Evolutionary conservation across 2,329 filamentous ascomycete species (phyloP).

Genomic region (Neofusicoccum sp.): DNA sequence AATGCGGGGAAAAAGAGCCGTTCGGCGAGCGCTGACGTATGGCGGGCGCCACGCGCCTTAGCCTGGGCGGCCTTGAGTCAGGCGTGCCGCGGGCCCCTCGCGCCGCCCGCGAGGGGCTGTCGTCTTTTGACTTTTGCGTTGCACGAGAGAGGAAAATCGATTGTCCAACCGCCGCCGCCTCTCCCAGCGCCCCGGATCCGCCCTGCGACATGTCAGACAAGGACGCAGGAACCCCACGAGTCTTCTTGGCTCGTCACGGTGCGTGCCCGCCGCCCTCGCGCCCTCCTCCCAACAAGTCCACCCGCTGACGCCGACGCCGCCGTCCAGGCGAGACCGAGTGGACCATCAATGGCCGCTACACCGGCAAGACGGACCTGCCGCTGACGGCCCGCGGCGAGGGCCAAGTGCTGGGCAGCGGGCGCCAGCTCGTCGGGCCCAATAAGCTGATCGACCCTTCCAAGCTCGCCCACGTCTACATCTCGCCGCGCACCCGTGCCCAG

Average conservation of each 20-base stretch:
- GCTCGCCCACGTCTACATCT: constrained; percentile 53
- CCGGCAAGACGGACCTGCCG: constrained; percentile 48
- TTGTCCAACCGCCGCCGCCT: neutral
- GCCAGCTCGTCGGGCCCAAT: constrained; percentile 51
- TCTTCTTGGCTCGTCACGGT: constrained; percentile 31
- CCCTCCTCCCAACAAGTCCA: neutral
- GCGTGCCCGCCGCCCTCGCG: neutral
- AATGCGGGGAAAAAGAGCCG: constrained; percentile 4
- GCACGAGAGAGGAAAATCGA: neutral
- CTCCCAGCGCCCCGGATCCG: neutral
- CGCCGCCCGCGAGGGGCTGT: neutral
- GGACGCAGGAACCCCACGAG: constrained; percentile 29
- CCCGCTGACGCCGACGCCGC: neutral
- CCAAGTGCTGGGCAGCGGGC: constrained; percentile 50
- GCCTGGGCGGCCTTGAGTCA: neutral
- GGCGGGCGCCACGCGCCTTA: neutral
- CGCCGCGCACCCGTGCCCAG: constrained; percentile 52
- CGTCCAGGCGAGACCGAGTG: constrained; percentile 49
- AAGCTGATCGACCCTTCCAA: constrained; percentile 56
- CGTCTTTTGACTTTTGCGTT: neutral
- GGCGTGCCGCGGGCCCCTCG: neutral
- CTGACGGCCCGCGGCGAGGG: constrained; percentile 36
- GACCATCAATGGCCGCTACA: constrained; percentile 52
- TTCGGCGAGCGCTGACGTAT: constrained; percentile 4
- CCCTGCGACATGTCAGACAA: constrained; percentile 27